These are phyloP conservation scores for Aspergillus amoenus DNA, from an alignment of 2,329 filamentous ascomycete genomes.

Conservation along the genomic window DNA sequence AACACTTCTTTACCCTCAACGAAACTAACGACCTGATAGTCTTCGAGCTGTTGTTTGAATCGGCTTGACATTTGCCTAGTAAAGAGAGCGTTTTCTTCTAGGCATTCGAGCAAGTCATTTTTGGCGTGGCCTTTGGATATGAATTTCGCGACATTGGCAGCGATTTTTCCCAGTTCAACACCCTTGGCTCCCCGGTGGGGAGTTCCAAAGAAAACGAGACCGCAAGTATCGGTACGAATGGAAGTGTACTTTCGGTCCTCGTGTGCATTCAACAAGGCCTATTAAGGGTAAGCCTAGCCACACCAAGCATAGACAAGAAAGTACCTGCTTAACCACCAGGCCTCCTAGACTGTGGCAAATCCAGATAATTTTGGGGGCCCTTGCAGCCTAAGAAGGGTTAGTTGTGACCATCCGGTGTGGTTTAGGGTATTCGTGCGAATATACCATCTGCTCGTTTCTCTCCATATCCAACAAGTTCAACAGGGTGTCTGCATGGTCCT, in stretches of 20 bases:
- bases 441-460: conserved; percentile 26
- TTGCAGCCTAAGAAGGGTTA: conserved; percentile 15
- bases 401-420: not conserved
- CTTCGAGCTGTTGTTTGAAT: conserved; percentile 35
- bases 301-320: not conserved
- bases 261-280: conserved; percentile 36
- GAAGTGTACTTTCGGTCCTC: conserved; percentile 35
- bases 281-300: not conserved
- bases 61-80: conserved; percentile 33
- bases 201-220: conserved; percentile 37
- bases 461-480: conserved; percentile 34
- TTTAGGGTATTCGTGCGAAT: not conserved
- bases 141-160: conserved; percentile 32
- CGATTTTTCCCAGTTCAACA: conserved; percentile 34
- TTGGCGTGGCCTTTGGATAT: conserved; percentile 32
- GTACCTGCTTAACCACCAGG: conserved; percentile 32
- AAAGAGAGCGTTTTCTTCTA: conserved; percentile 32
- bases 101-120: conserved; percentile 29
- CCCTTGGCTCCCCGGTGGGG: conserved; percentile 35
- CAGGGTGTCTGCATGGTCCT: conserved; percentile 36
- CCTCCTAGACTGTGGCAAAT: conserved; percentile 34
- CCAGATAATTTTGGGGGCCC: conserved; percentile 31
- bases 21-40: conserved; percentile 36
- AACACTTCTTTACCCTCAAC: conserved; percentile 34
- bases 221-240: conserved; percentile 33